Evolutionary conservation across 2,329 filamentous ascomycete species (phyloP).

Genomic region (Zasmidium cellare): DNA sequence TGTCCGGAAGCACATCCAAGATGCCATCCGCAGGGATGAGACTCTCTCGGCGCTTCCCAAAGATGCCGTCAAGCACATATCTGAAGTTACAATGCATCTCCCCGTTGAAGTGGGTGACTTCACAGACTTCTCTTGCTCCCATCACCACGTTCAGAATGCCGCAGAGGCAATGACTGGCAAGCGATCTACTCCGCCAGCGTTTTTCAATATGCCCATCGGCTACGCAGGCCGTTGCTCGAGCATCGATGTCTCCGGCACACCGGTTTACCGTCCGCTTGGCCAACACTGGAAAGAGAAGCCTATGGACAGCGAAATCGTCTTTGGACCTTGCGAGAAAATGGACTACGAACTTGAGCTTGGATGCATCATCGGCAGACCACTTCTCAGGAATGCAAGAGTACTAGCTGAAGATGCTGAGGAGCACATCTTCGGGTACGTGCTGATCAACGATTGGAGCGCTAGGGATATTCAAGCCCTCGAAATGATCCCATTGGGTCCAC

Average conservation of each 20-base stretch:
- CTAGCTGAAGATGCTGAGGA: conserved; percentile 44
- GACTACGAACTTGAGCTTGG: conserved; percentile 54
- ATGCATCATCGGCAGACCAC: conserved; percentile 43
- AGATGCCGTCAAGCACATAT: conserved; percentile 37
- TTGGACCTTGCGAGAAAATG: conserved; percentile 40
- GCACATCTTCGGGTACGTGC: conserved; percentile 61
- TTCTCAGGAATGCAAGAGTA: conserved; percentile 38
- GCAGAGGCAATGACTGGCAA: conserved; percentile 43
- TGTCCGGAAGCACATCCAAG: conserved; percentile 43
- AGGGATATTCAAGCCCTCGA: conserved; percentile 64
- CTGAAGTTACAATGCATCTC: conserved; percentile 52
- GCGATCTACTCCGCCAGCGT: conserved; percentile 45
- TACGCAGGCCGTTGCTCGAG: conserved; percentile 59
- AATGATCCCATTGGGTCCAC: conserved; percentile 61
- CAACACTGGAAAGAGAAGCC: conserved; percentile 41
- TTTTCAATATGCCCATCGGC: conserved; percentile 51
- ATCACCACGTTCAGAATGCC: conserved; percentile 54
- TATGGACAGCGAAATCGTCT: conserved; percentile 53
- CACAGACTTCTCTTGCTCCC: conserved; percentile 57
- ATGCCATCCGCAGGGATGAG: conserved; percentile 27
- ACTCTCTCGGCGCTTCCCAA: conserved; percentile 24
- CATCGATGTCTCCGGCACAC: conserved; percentile 52
- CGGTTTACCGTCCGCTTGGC: conserved; percentile 50
- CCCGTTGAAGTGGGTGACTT: conserved; percentile 58
- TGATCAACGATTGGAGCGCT: conserved; percentile 63